Conservation (phyloP, 169 alveolate species). For the Eimeria praecox region DNA sequence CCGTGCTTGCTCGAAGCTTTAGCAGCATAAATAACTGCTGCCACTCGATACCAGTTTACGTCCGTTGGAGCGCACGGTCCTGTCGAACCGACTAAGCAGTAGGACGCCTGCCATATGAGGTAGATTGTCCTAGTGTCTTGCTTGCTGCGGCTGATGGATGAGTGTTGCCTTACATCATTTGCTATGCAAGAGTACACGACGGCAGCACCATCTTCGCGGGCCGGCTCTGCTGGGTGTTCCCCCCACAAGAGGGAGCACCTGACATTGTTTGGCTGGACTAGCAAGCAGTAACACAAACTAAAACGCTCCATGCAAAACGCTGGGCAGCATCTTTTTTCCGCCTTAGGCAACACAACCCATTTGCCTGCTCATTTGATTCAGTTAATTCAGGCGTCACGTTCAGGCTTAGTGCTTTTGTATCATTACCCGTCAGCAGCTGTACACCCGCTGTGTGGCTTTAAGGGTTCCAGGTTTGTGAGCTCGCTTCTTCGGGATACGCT, state of each 20-base stretch:
- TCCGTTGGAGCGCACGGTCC: conserved; percentile 11
- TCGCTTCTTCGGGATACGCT: not conserved
- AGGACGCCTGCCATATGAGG: not conserved
- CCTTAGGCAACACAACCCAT: not conserved
- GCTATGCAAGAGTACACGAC: not conserved
- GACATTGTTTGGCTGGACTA: not conserved
- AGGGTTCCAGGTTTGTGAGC: not conserved
- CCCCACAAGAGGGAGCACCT: not conserved
- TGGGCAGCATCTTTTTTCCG: conserved; percentile 9
- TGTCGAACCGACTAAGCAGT: not conserved
- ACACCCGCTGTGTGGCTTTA: not conserved
- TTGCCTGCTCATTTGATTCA: not conserved
- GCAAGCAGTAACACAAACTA: not conserved
- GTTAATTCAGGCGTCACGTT: not conserved
- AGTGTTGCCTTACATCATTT: not conserved
- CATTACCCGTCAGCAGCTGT: not conserved
- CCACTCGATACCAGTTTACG: not conserved
- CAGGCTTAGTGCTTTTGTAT: not conserved
- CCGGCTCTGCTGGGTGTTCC: not conserved
- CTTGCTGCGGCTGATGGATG: conserved; percentile 13
- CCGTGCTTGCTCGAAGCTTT: conserved; percentile 12
- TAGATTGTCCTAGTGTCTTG: not conserved
- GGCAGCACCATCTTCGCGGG: not conserved
- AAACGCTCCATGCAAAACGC: not conserved
- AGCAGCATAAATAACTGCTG: not conserved